Evolutionary conservation across 495 filamentous ascomycete species (phyloP).

Genomic region (Amniculicola lignicola): DNA sequence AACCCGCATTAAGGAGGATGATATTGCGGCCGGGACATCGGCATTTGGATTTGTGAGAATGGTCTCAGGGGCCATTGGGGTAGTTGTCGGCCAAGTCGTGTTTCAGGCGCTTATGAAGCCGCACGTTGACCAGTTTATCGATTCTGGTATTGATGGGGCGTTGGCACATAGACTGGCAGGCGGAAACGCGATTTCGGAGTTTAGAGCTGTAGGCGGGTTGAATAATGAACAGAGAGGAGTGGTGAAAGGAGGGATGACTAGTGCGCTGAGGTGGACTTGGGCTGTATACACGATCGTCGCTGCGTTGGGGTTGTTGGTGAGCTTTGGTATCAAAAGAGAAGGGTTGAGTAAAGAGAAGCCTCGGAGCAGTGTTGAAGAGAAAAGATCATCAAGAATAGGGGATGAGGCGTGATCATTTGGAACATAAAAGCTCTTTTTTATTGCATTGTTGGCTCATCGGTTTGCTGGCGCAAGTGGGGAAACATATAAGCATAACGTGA

Average conservation of each 20-base stretch:
- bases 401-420: too few relatives aligned
- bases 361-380: too few relatives aligned
- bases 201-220: background rate
- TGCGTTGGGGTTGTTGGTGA: slow-evolving; percentile 46
- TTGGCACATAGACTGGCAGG: slow-evolving; percentile 20
- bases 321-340: slow-evolving; percentile 53
- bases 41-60: slow-evolving; percentile 33
- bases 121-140: slow-evolving; percentile 35
- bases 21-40: slow-evolving; percentile 31
- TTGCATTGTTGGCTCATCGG: too few relatives aligned
- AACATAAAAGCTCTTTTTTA: too few relatives aligned
- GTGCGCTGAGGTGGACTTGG: slow-evolving; percentile 14
- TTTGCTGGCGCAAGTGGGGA: too few relatives aligned
- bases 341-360: slow-evolving; percentile 57
- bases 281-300: slow-evolving; percentile 17
- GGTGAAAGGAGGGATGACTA: slow-evolving; percentile 11
- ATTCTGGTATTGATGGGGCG: slow-evolving; percentile 7
- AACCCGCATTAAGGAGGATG: slow-evolving; percentile 46
- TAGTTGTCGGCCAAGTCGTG: slow-evolving; percentile 34
- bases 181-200: slow-evolving; percentile 20
- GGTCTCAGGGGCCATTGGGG: slow-evolving; percentile 31
- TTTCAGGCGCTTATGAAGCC: slow-evolving; percentile 31
- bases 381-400: too few relatives aligned
- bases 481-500: too few relatives aligned
- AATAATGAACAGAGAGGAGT: slow-evolving; percentile 12